These are phyloP conservation scores for Syncephalastrum monosporum DNA, from an alignment of 371 early-diverging fungal genomes.

Conservation along the genomic window DNA sequence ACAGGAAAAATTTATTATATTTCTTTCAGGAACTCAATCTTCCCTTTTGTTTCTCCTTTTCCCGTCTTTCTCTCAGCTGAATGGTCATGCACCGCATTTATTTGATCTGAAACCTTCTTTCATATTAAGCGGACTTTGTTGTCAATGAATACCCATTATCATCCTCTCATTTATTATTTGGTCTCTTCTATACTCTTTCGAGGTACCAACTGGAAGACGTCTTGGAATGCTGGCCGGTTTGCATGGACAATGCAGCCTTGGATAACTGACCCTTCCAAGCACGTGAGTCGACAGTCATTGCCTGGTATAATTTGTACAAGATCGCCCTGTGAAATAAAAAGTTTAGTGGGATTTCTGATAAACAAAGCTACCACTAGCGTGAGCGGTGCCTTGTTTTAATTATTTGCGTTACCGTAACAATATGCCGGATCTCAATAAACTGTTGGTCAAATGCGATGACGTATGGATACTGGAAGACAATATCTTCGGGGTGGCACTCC, in stretches of 20 bases:
- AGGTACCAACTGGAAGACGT: conserved; percentile 11
- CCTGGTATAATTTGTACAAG: conserved; percentile 24
- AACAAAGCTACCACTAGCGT: background rate
- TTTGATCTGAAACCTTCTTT: too few species aligned
- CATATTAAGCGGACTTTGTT: too few species aligned
- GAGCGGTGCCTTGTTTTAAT: background rate
- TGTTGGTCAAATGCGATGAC: conserved; percentile 78
- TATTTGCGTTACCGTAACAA: conserved; percentile 44
- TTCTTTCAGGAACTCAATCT: too few species aligned
- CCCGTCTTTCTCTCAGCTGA: too few species aligned
- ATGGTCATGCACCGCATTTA: too few species aligned
- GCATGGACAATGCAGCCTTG: conserved; percentile 24
- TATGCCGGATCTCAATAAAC: conserved; percentile 82
- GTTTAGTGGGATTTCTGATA: background rate
- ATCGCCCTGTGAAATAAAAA: conserved; percentile 14
- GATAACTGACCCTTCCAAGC: conserved; percentile 10
- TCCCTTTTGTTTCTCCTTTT: too few species aligned
- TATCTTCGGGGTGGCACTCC: conserved; percentile 40
- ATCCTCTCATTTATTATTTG: too few species aligned
- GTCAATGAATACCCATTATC: too few species aligned
- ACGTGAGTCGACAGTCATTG: conserved; percentile 18
- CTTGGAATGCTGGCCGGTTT: conserved; percentile 9
- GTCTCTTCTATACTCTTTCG: too few species aligned
- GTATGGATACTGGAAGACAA: conserved; percentile 70
- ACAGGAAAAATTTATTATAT: too few species aligned